Base-by-base conservation (phyloP, 73 alveolate species). In the Blepharisma japonicum region DNA sequence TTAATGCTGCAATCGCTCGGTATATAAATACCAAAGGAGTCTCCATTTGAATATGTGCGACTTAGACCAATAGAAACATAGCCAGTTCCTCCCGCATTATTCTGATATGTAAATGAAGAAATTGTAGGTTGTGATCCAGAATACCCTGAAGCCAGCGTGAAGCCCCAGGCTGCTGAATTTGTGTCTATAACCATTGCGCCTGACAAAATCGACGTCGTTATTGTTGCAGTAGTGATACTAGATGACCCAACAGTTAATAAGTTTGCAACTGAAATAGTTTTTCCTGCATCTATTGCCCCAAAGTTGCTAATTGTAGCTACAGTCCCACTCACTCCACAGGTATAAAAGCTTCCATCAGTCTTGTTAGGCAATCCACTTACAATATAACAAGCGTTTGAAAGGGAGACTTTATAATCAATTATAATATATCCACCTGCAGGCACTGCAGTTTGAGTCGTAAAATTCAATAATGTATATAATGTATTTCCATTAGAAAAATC, bases 261-360 rank as follows among this genome's bases (percentile, higher is more conserved):
- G 4, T 61, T 61, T 8, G 23, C 18, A 9, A 61, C 23, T 18
- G 14, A 8, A 20, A 61, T 61, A 20, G 38, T 25, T 14, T 14
- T 61, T 61, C 74, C 74, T 9, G 74, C 39, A 14, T n/a, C 74
- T 61, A 61, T 61, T 20, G 38, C 23, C 4, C 74, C 74, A 61
- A 61, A 61, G 74, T 61, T 61, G 2, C 47, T 14, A 1, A 61
- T n/a, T 8, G 74, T 61, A 14, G 74, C 74, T 1, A 61, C 47
- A 61, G 14, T 25, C 46, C 74, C 74, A 25, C 47, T 14, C 14
- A 61, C 23, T 9, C 48, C 14, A 5, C 74, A 61, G 0, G 14
- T 1, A 61, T n/a, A 9, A 14, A 8, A 14, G 18, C 18, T 25
- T 9, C 74, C 74, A 61, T 61, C 74, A 20, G 49, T 25, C 2